Evolutionary conservation across 768 basidiomycete species (phyloP).

Genomic region (Boletus pseudopeckii): DNA sequence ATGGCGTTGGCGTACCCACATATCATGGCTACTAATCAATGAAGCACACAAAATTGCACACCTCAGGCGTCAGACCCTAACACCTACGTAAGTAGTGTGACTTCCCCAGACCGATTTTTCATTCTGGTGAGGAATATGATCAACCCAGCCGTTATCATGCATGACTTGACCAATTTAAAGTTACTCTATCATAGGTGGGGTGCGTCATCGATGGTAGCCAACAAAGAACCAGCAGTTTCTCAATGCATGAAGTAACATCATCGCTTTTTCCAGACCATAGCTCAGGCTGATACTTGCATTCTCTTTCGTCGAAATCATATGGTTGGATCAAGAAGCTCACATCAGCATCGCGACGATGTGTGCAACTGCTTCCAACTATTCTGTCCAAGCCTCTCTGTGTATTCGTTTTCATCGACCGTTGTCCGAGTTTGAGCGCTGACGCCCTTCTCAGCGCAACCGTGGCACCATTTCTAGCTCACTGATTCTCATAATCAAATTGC

Average conservation of each 20-base stretch:
- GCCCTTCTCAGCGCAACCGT: background rate
- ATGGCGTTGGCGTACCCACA: background rate
- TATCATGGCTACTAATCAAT: background rate
- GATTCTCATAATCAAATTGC: background rate
- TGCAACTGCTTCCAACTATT: background rate
- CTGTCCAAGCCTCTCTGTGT: background rate
- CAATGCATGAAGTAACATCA: background rate
- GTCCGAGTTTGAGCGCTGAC: background rate
- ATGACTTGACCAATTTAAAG: background rate
- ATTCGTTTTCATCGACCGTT: too few relatives aligned
- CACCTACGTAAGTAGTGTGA: constrained; percentile 7
- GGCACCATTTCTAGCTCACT: background rate
- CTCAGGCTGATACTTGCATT: background rate
- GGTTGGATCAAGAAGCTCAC: background rate
- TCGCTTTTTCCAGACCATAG: background rate
- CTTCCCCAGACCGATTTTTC: constrained; percentile 10
- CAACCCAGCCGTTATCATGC: background rate
- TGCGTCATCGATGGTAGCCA: background rate
- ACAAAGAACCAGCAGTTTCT: background rate
- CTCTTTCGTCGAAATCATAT: background rate
- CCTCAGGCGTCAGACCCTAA: background rate
- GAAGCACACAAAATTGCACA: background rate
- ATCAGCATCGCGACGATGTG: background rate
- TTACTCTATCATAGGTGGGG: background rate
- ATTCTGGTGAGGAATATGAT: background rate